A percentile compares a stretch with the other conserved stretches of the same genome.
Evolutionary conservation across 1,284 basidiomycete genomes (phyloP).

Genomic region (Rhizopogon hawkerae): DNA sequence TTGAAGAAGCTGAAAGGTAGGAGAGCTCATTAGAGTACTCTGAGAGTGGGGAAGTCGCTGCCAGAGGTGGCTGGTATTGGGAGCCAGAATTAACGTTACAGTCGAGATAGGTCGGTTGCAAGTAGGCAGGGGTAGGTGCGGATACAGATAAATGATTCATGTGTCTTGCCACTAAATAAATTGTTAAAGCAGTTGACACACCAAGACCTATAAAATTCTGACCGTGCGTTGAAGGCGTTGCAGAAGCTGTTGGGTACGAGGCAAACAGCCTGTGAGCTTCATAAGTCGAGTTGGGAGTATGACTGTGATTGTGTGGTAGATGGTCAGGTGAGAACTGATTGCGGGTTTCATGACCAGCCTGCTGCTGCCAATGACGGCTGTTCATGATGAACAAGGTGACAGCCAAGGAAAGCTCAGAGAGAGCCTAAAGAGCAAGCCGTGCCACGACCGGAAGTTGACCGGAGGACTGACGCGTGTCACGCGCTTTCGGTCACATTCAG

Average conservation of each 20-base stretch:
- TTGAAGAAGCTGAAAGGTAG: slow-evolving; percentile 25
- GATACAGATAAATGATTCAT: slow-evolving; percentile 48
- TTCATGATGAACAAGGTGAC: slow-evolving; percentile 16
- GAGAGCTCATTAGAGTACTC: slow-evolving; percentile 27
- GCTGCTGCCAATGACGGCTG: slow-evolving; percentile 19
- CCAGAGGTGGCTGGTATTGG: slow-evolving; percentile 40
- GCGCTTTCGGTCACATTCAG: slow-evolving; percentile 17
- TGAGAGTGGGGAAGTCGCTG: slow-evolving; percentile 20
- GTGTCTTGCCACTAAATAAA: slow-evolving; percentile 50
- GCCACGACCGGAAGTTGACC: not conserved
- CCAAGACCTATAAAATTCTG: slow-evolving; percentile 10
- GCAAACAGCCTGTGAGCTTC: slow-evolving; percentile 55
- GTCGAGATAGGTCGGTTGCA: slow-evolving; percentile 49
- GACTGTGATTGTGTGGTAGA: slow-evolving; percentile 7
- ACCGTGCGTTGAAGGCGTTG: slow-evolving; percentile 64
- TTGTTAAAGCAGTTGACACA: slow-evolving; percentile 14
- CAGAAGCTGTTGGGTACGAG: slow-evolving; percentile 60
- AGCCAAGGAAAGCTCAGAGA: not conserved
- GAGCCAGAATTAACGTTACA: slow-evolving; percentile 20
- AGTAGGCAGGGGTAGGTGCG: slow-evolving; percentile 50
- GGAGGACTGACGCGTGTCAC: slow-evolving; percentile 14
- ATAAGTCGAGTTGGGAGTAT: slow-evolving; percentile 38
- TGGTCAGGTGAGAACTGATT: slow-evolving; percentile 14
- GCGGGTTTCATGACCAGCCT: slow-evolving; percentile 13
- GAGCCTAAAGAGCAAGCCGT: not conserved